Evolutionary conservation across 2,329 filamentous ascomycete species (phyloP).

Genomic region (Trichoderma koningiopsis): DNA sequence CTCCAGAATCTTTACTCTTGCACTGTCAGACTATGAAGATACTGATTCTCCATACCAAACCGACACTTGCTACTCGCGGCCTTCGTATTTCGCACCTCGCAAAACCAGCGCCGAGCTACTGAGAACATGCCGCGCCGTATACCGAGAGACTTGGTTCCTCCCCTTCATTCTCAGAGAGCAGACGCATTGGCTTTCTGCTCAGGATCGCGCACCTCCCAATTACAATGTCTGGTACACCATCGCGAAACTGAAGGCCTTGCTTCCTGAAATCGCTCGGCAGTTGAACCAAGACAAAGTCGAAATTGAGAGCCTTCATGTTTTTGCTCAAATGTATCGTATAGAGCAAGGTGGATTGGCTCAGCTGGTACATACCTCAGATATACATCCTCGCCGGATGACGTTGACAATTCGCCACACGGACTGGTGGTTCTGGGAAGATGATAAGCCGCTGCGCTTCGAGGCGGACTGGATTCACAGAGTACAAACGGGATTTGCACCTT

Average conservation of each 20-base stretch:
- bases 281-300: conserved; percentile 32
- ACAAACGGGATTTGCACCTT: conserved; percentile 33
- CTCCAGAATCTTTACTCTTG: conserved; percentile 48
- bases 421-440: conserved; percentile 50
- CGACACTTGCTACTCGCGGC: conserved; percentile 44
- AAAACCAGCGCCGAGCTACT: conserved; percentile 44
- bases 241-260: conserved; percentile 3
- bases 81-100: conserved; percentile 43
- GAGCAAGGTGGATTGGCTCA: conserved; percentile 35
- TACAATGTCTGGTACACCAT: conserved; percentile 10
- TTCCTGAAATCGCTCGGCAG: conserved; percentile 28
- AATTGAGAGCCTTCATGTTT: conserved; percentile 42
- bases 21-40: conserved; percentile 44
- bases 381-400: conserved; percentile 42
- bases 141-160: conserved; percentile 47
- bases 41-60: conserved; percentile 33
- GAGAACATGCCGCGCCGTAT: conserved; percentile 46
- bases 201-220: conserved; percentile 37
- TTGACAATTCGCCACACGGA: conserved; percentile 54
- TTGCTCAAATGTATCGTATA: conserved; percentile 47
- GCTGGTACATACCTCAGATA: conserved; percentile 34
- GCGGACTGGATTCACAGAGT: conserved; percentile 41
- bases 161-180: conserved; percentile 46
- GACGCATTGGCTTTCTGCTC: conserved; percentile 41
- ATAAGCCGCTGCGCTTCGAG: conserved; percentile 41